These are phyloP conservation scores for Serpula lacrymans DNA, from an alignment of 768 basidiomycete genomes.

Conservation along the genomic window DNA sequence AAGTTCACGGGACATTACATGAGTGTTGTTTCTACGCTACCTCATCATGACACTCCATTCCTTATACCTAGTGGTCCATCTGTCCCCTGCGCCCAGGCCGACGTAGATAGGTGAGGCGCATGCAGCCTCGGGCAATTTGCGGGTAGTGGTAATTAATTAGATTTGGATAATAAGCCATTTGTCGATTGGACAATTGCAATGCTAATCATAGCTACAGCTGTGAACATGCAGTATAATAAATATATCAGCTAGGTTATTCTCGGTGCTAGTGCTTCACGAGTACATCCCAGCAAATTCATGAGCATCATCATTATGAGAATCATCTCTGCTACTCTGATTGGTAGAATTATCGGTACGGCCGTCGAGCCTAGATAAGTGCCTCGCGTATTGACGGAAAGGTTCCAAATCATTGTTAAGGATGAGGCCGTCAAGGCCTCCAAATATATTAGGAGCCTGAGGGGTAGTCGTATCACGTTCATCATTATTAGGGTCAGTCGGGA, in stretches of 20 bases:
- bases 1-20: constrained; percentile 21
- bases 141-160: constrained; percentile 14
- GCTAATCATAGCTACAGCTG: background rate
- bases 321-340: too few species aligned
- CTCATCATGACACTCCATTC: constrained; percentile 13
- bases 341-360: too few species aligned
- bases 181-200: background rate
- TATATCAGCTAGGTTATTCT: too few species aligned
- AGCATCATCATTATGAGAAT: constrained; percentile 26
- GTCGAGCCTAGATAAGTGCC: too few species aligned
- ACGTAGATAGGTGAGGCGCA: constrained; percentile 25
- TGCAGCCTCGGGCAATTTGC: constrained; percentile 15
- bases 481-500: constrained; percentile 15
- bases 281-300: constrained; percentile 54
- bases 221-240: background rate
- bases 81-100: constrained; percentile 18
- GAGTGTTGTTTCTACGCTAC: constrained; percentile 18
- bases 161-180: too few species aligned
- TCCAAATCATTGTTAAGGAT: background rate
- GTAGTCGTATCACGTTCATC: constrained; percentile 11
- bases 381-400: too few species aligned
- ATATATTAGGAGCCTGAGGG: background rate
- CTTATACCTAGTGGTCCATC: constrained; percentile 12
- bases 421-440: constrained; percentile 7
- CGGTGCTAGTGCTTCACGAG: too few species aligned